These are phyloP conservation scores for Gymnopilus dilepis DNA, from an alignment of 768 basidiomycete genomes.

Conservation along the genomic window DNA sequence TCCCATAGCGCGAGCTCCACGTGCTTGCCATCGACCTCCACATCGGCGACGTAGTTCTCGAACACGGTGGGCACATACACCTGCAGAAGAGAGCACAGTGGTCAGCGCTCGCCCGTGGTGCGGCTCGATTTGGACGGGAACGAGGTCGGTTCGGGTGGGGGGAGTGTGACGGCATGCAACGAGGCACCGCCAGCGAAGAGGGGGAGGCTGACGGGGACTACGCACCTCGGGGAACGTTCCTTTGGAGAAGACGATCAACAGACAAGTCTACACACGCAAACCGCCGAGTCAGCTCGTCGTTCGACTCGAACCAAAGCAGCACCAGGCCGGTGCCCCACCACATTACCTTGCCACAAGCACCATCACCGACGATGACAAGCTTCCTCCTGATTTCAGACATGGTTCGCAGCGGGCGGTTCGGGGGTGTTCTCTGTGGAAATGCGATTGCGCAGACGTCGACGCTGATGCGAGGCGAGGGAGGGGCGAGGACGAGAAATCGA, in stretches of 20 bases:
- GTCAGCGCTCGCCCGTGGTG: slow-evolving; percentile 15
- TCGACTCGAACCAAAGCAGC: not conserved
- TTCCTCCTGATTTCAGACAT: slow-evolving; percentile 99
- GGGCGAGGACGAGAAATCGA: not conserved
- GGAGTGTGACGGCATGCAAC: not conserved
- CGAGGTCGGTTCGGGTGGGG: slow-evolving; percentile 2
- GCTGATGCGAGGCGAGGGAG: not conserved
- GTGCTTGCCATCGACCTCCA: slow-evolving; percentile 97
- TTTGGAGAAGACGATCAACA: slow-evolving; percentile 96
- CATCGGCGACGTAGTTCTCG: slow-evolving; percentile 99
- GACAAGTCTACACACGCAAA: slow-evolving; percentile 67
- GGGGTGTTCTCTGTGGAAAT: not conserved
- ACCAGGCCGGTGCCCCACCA: not conserved
- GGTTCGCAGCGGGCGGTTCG: slow-evolving; percentile 12
- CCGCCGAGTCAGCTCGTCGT: not conserved
- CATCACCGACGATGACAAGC: slow-evolving; percentile 98
- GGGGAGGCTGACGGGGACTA: slow-evolving; percentile 18
- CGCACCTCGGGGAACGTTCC: slow-evolving; percentile 94
- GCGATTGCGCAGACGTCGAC: not conserved
- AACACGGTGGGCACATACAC: slow-evolving; percentile 99
- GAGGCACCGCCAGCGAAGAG: not conserved
- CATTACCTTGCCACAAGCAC: slow-evolving; percentile 91
- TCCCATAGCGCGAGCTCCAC: slow-evolving; percentile 99
- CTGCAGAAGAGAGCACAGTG: slow-evolving; percentile 44
- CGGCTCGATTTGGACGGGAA: not conserved